A percentile compares a stretch with the other conserved stretches of the same genome.
These are phyloP conservation scores for Candida ortonii DNA, from an alignment of 805 yeast species.

Conservation along the genomic window DNA sequence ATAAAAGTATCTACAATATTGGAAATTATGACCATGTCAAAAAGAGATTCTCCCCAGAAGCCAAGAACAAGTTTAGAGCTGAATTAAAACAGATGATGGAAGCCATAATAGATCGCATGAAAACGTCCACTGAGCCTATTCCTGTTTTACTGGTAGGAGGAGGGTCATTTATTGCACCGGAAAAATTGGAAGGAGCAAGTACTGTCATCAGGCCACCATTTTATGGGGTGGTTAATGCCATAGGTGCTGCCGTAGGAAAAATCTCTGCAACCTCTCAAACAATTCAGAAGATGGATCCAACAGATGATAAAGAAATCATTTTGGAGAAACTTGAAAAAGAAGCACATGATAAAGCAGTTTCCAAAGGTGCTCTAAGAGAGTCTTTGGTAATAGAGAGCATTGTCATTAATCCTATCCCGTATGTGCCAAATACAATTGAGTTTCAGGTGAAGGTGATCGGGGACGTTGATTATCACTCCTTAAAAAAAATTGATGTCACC, in stretches of 20 bases:
- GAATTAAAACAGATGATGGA: slow-evolving; percentile 31
- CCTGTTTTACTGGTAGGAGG: slow-evolving; percentile 46
- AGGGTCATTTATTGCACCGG: slow-evolving; percentile 41
- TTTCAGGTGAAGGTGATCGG: slow-evolving; percentile 40
- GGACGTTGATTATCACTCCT: slow-evolving; percentile 39
- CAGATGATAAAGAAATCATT: slow-evolving; percentile 18
- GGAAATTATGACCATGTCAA: slow-evolving; percentile 24
- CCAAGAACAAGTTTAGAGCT: slow-evolving; percentile 3
- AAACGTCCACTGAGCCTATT: slow-evolving; percentile 40
- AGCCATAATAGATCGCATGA: slow-evolving; percentile 39
- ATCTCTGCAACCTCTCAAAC: slow-evolving; percentile 31
- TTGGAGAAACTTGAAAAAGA: slow-evolving; percentile 18
- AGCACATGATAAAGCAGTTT: slow-evolving; percentile 18
- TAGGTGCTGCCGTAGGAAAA: slow-evolving; percentile 48
- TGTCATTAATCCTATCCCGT: slow-evolving; percentile 30
- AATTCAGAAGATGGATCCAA: slow-evolving; percentile 11
- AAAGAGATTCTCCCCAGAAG: slow-evolving; percentile 3
- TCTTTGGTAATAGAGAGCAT: slow-evolving; percentile 25
- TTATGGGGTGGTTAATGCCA: slow-evolving; percentile 45
- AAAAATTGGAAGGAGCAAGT: slow-evolving; percentile 36
- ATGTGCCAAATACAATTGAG: slow-evolving; percentile 32
- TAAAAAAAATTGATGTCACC: slow-evolving; percentile 1
- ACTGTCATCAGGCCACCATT: slow-evolving; percentile 39
- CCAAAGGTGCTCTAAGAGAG: slow-evolving; percentile 27
- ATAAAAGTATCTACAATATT: slow-evolving; percentile 24